phyloP scores from a whole-genome alignment of 2,329 filamentous ascomycete species.

The Penicillium sp. region DNA sequence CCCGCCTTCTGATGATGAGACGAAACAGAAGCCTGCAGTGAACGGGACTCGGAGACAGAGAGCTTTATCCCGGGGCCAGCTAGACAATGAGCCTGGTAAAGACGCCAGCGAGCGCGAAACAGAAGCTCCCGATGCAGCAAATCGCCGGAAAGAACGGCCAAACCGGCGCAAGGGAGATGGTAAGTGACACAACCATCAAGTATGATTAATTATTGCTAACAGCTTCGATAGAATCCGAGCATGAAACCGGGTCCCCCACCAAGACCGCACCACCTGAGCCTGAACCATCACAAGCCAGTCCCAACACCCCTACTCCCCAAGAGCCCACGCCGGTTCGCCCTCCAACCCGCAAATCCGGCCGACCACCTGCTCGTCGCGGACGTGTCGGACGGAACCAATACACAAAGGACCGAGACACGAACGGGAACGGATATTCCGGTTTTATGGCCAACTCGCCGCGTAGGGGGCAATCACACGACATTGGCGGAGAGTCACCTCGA shows the following conservation, averaged over 20 bases:
- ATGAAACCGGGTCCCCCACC: constrained; percentile 59
- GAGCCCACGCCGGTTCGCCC: constrained; percentile 36
- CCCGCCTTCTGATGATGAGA: constrained; percentile 64
- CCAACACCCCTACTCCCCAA: constrained; percentile 41
- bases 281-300: constrained; percentile 43
- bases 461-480: constrained; percentile 40
- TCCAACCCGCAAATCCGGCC: constrained; percentile 58
- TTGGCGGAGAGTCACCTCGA: constrained; percentile 39
- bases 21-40: constrained; percentile 37
- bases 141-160: constrained; percentile 74
- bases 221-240: constrained; percentile 62
- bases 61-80: constrained; percentile 52
- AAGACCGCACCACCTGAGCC: constrained; percentile 41
- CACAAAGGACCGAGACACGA: constrained; percentile 68
- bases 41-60: constrained; percentile 57
- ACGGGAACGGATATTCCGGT: constrained; percentile 46
- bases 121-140: constrained; percentile 68
- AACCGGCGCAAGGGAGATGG: constrained; percentile 79
- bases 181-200: constrained; percentile 38
- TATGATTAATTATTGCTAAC: constrained; percentile 25
- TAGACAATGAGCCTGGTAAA: constrained; percentile 45
- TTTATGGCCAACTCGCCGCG: constrained; percentile 40
- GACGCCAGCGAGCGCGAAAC: constrained; percentile 63
- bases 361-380: constrained; percentile 62
- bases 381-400: constrained; percentile 75